A percentile compares a stretch with the other conserved stretches of the same genome.
Conservation (phyloP, 2,329 filamentous ascomycete species). For the Hypoxylon sp. region DNA sequence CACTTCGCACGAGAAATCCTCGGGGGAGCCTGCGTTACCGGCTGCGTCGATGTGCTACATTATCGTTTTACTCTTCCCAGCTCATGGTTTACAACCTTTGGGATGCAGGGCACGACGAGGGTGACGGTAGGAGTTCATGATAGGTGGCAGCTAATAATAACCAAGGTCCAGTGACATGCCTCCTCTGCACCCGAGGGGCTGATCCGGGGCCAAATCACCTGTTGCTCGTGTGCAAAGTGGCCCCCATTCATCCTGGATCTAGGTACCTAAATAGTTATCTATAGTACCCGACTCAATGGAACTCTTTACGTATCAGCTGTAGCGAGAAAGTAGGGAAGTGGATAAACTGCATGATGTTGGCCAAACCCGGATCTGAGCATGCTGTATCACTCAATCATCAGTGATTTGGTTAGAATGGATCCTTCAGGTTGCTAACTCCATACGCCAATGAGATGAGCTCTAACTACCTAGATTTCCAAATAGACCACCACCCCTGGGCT, state of each 20-base stretch:
- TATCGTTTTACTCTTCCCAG: constrained; percentile 5
- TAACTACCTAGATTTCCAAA: neutral
- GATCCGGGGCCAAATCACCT: constrained; percentile 7
- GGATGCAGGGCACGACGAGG: neutral
- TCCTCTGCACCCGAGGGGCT: constrained; percentile 24
- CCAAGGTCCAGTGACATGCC: constrained; percentile 30
- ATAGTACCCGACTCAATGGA: neutral
- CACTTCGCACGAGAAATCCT: neutral
- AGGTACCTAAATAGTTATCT: neutral
- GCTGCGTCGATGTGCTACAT: constrained; percentile 6
- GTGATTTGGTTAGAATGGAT: constrained; percentile 2
- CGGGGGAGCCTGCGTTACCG: neutral
- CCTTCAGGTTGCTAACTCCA: neutral
- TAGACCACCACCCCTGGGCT: neutral
- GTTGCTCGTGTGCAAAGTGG: constrained; percentile 7
- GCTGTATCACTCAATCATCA: neutral
- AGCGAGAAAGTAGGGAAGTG: no score
- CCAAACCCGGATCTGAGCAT: neutral
- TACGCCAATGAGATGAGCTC: neutral
- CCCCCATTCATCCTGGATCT: constrained; percentile 8
- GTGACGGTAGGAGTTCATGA: neutral
- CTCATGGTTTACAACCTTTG: neutral
- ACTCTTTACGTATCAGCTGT: neutral
- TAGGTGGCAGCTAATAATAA: constrained; percentile 18
- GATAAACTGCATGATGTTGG: constrained; percentile 8